These are phyloP conservation scores for Apiospora pterosperma DNA, from an alignment of 2,329 filamentous ascomycete species.

Conservation along the genomic window DNA sequence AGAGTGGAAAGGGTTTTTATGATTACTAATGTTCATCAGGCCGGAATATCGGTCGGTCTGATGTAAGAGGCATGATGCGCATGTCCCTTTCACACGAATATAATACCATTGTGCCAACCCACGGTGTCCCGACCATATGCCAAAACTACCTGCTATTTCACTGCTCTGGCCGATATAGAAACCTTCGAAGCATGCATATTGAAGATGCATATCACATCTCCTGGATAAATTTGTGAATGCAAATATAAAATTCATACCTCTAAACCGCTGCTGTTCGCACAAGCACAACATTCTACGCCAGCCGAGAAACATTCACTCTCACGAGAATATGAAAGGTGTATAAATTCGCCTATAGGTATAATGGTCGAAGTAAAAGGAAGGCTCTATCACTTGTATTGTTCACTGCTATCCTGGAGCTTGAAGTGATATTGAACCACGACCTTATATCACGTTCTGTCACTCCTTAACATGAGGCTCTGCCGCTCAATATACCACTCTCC, in stretches of 20 bases:
- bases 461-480: background rate
- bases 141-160: background rate
- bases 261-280: too few relatives aligned
- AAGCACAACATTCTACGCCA: background rate
- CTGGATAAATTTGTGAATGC: background rate
- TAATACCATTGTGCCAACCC: background rate
- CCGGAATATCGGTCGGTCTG: background rate
- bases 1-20: conserved; percentile 94
- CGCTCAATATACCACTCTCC: background rate
- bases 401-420: background rate
- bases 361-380: background rate
- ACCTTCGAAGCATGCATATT: background rate
- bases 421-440: background rate
- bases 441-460: background rate
- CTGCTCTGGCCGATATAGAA: background rate
- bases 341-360: background rate
- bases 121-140: background rate
- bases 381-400: too few relatives aligned
- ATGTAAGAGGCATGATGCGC: background rate
- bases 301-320: background rate
- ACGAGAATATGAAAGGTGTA: background rate
- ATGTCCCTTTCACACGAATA: background rate
- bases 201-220: too few relatives aligned
- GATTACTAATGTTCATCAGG: conserved; percentile 56
- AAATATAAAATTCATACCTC: background rate